These are phyloP conservation scores for Crassisporium funariophilum DNA, from an alignment of 768 basidiomycete species.

Conservation along the genomic window DNA sequence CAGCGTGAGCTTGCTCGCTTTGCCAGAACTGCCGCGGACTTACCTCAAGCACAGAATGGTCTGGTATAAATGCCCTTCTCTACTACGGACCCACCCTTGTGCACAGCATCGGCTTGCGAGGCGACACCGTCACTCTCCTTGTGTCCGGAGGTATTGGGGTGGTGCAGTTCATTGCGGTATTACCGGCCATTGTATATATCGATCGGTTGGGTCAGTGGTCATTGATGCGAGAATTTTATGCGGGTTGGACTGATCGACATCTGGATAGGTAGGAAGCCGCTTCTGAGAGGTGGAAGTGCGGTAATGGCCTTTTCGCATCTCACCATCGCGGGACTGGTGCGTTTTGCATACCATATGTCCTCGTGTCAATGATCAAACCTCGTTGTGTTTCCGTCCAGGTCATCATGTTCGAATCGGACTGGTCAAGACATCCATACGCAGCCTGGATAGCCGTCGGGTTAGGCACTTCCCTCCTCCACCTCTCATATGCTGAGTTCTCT, in stretches of 20 bases:
- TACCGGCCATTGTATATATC: constrained; percentile 73
- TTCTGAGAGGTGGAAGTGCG: constrained; percentile 64
- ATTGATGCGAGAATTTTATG: background rate
- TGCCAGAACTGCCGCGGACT: background rate
- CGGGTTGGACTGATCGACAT: background rate
- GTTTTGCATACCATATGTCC: constrained; percentile 2
- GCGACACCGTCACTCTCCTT: constrained; percentile 61
- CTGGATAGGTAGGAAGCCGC: constrained; percentile 58
- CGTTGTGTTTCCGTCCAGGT: constrained; percentile 37
- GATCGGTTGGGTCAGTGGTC: constrained; percentile 56
- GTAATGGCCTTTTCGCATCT: constrained; percentile 69
- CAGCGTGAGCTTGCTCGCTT: constrained; percentile 58
- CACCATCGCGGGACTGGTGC: constrained; percentile 63
- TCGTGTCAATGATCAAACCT: background rate
- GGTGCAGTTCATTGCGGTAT: constrained; percentile 73
- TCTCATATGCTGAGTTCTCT: background rate
- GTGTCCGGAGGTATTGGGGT: constrained; percentile 80
- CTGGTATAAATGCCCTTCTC: constrained; percentile 81
- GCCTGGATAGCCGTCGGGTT: constrained; percentile 75
- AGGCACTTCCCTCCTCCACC: constrained; percentile 16
- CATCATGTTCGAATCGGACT: constrained; percentile 50
- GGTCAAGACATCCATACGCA: constrained; percentile 56
- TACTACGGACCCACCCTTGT: constrained; percentile 83
- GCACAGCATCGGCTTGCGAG: constrained; percentile 60
- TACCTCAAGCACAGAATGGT: constrained; percentile 64